Evolutionary conservation across 345 rosid genomes (phyloP).

Genomic region (Anacardium occidentale): DNA sequence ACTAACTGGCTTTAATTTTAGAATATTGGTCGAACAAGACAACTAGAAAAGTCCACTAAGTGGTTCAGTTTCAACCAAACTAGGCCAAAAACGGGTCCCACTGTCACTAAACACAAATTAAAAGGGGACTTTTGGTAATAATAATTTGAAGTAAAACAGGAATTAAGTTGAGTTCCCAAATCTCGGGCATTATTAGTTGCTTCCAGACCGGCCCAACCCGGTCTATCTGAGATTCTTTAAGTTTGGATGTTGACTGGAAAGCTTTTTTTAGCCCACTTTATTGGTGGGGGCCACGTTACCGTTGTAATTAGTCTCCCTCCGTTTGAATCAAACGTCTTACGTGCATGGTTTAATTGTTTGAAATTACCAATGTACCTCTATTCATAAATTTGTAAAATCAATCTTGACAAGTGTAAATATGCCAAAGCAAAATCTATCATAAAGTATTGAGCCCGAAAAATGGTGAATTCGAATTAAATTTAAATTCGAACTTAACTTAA

Average conservation of each 20-base stretch:
- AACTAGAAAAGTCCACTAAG: slow-evolving; percentile 1
- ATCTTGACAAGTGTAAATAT: no score
- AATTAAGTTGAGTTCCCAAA: slow-evolving; percentile 5
- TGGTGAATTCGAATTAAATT: no score
- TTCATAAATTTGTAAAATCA: no score
- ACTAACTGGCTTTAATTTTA: not conserved
- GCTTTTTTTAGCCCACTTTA: slow-evolving; percentile 7
- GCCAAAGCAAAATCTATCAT: no score
- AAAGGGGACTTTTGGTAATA: not conserved
- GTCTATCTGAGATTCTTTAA: no score
- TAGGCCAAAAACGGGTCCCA: slow-evolving; percentile 6
- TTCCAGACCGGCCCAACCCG: not conserved
- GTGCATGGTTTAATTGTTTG: not conserved
- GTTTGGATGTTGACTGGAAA: slow-evolving; percentile 24
- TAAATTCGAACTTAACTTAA: no score
- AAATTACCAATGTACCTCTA: not conserved
- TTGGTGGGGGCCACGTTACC: slow-evolving; percentile 45
- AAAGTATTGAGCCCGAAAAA: no score
- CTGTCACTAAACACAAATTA: not conserved
- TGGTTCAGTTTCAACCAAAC: not conserved
- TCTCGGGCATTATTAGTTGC: slow-evolving; percentile 15
- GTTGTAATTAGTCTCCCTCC: slow-evolving; percentile 34
- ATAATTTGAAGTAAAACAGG: slow-evolving; percentile 1
- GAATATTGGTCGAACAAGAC: slow-evolving; percentile 2
- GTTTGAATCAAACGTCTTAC: not conserved